Base-by-base conservation (phyloP, 306 rosid genomes). In the Alnus glutinosa region DNA sequence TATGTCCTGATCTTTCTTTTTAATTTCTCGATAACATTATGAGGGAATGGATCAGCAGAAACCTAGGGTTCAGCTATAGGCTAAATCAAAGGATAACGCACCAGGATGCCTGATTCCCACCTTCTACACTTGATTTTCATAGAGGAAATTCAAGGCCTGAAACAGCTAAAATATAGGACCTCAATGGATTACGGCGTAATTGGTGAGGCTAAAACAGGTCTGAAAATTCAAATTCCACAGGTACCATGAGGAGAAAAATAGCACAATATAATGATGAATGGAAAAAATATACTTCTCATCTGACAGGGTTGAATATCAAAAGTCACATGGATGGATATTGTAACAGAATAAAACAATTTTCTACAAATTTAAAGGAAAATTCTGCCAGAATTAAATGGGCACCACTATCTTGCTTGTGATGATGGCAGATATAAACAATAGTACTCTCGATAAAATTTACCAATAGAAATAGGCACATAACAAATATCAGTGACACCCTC, bases 71-170 rank as follows among this genome's bases (percentile, higher is more conserved):
- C 30, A 18, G 55, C 46, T 46, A 78, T 59, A 34, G 62, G 78
- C 44, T 72, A 75, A 58, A 63, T 71, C n/a, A 79, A 62, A 79
- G 12, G 63, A 11, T 13, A 79, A 75, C 9, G 75, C 55, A 62
- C 68, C 64, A 61, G 46, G 58, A 39, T 19, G 61, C 74, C 74
- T 59, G 48, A 58, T 30, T 48, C 14, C 13, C 58, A 11, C 51
- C 69, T 44, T 64, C 12, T 23, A 50, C 55, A 67, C 13, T 23
- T 16, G 39, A 14, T 36, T 71, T 55, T 30, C 46, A 23, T 9
- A 7, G 70, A 55, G 50, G 54, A 51, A 39, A 62, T 64, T 64
- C 47, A 8, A 2, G 1, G 46, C 19, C 47, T 14, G 46, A 63
- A 63, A 15, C 70, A 14, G 46, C 46, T 42, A 37, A 37, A 63